Percentiles rank a stretch among this genome's conserved stretches.
Evolutionary conservation across 768 basidiomycete genomes (phyloP).

Genomic region (Austroboletus eburneus): DNA sequence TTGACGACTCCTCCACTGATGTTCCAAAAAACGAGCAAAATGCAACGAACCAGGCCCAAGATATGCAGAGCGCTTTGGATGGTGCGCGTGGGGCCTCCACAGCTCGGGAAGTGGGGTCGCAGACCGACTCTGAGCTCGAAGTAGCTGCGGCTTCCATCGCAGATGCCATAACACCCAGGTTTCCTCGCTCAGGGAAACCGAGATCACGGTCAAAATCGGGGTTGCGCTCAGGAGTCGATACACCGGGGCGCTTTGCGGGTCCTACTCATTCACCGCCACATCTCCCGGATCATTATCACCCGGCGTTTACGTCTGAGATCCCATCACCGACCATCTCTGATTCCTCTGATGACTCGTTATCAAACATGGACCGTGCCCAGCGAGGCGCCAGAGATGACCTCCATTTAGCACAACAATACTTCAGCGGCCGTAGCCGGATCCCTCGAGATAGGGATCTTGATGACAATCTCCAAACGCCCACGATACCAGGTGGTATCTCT

Average conservation of each 20-base stretch:
- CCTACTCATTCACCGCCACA: slow-evolving; percentile 47
- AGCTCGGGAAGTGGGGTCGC: slow-evolving; percentile 23
- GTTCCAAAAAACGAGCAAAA: slow-evolving; percentile 24
- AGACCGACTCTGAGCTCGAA: slow-evolving; percentile 28
- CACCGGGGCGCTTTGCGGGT: slow-evolving; percentile 56
- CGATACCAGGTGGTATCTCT: slow-evolving; percentile 35
- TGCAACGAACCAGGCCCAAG: slow-evolving; percentile 3
- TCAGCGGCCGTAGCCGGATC: slow-evolving; percentile 52
- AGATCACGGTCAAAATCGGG: slow-evolving; percentile 37
- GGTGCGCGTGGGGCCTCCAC: slow-evolving; percentile 25
- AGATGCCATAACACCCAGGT: slow-evolving; percentile 29
- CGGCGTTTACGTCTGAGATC: slow-evolving; percentile 30
- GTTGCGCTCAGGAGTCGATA: slow-evolving; percentile 55
- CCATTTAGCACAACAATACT: slow-evolving; percentile 32
- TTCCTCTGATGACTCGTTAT: slow-evolving; percentile 36
- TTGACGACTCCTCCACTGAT: slow-evolving; percentile 81
- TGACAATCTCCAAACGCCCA: slow-evolving; percentile 60
- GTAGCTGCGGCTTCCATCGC: slow-evolving; percentile 32
- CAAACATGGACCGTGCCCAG: slow-evolving; percentile 35
- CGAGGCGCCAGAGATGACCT: slow-evolving; percentile 53
- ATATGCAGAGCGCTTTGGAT: slow-evolving; percentile 14
- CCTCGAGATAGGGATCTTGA: slow-evolving; percentile 58
- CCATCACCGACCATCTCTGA: slow-evolving; percentile 37
- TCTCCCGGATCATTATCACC: slow-evolving; percentile 14
- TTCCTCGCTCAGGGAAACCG: slow-evolving; percentile 21